A percentile compares a stretch with the other conserved stretches of the same genome.
phyloP scores from a whole-genome alignment of 1,139 yeast species.

The Wickerhamomyces sp. region DNA sequence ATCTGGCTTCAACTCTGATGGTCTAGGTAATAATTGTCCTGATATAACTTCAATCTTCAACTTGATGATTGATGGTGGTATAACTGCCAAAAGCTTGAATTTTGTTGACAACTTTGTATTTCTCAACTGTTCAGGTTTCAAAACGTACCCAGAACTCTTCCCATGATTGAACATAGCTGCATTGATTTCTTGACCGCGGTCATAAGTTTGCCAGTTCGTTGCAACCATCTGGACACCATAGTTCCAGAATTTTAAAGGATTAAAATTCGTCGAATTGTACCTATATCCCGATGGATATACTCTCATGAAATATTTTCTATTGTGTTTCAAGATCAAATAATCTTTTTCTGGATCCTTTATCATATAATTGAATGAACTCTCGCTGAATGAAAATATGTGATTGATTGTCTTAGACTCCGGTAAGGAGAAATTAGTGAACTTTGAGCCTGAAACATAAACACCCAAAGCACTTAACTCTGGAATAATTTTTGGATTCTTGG shows the following conservation, averaged over 20 bases:
- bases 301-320: constrained; percentile 68
- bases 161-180: constrained; percentile 71
- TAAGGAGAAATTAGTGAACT: constrained; percentile 74
- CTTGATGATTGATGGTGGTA: constrained; percentile 16
- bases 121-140: constrained; percentile 54
- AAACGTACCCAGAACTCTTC: constrained; percentile 62
- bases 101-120: constrained; percentile 24
- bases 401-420: constrained; percentile 80
- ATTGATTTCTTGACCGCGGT: constrained; percentile 84
- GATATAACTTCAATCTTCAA: constrained; percentile 55
- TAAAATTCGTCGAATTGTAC: constrained; percentile 72
- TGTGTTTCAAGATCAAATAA: constrained; percentile 65
- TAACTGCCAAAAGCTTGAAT: constrained; percentile 16
- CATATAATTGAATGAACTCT: constrained; percentile 60
- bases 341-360: constrained; percentile 52
- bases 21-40: constrained; percentile 80
- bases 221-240: constrained; percentile 94
- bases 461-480: constrained; percentile 50
- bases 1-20: constrained; percentile 40
- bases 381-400: constrained; percentile 86
- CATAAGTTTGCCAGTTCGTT: constrained; percentile 94
- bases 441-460: constrained; percentile 68
- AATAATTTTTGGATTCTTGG: constrained; percentile 32
- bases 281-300: constrained; percentile 82
- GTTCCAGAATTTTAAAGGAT: constrained; percentile 75